phyloP scores from a whole-genome alignment of 2,329 filamentous ascomycete genomes.

The Epichloe sibirici region DNA sequence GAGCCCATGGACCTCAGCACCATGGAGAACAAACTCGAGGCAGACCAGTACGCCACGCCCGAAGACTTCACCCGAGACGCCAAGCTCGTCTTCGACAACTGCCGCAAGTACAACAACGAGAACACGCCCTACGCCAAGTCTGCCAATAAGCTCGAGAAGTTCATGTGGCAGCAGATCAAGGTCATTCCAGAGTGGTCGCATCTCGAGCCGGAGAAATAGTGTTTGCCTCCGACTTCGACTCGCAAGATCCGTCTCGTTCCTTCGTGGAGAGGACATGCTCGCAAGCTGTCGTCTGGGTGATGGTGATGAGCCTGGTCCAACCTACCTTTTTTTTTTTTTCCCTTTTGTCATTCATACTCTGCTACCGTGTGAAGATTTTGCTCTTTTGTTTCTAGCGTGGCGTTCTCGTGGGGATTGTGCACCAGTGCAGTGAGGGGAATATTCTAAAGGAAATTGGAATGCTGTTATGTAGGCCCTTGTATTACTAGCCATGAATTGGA shows the following conservation, averaged over 20 bases:
- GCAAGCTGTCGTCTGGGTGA: not conserved
- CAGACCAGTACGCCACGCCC: slow-evolving; percentile 79
- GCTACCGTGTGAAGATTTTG: not conserved
- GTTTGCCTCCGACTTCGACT: slow-evolving; percentile 8
- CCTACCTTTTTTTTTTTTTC: not conserved
- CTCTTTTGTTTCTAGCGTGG: not conserved
- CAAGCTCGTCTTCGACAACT: slow-evolving; percentile 85
- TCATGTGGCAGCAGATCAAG: slow-evolving; percentile 88
- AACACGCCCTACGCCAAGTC: slow-evolving; percentile 90
- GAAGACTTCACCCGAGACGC: slow-evolving; percentile 90
- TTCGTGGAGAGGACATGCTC: not conserved
- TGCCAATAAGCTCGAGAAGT: slow-evolving; percentile 85
- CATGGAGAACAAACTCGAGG: slow-evolving; percentile 81
- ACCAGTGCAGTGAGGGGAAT: not conserved
- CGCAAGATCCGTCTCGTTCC: not conserved
- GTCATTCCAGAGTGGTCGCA: slow-evolving; percentile 87
- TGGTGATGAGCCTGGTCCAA: no score
- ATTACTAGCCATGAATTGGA: no score
- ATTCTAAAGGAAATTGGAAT: not conserved
- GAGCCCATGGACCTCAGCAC: slow-evolving; percentile 94
- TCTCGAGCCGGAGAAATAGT: slow-evolving; percentile 36
- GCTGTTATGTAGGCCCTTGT: not conserved
- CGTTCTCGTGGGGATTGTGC: not conserved
- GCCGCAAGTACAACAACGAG: slow-evolving; percentile 91
- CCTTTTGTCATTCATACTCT: not conserved